A percentile compares a stretch with the other conserved stretches of the same genome.
These are phyloP conservation scores for Leccinum griseonigrum DNA, from an alignment of 1,284 basidiomycete genomes.

Conservation along the genomic window DNA sequence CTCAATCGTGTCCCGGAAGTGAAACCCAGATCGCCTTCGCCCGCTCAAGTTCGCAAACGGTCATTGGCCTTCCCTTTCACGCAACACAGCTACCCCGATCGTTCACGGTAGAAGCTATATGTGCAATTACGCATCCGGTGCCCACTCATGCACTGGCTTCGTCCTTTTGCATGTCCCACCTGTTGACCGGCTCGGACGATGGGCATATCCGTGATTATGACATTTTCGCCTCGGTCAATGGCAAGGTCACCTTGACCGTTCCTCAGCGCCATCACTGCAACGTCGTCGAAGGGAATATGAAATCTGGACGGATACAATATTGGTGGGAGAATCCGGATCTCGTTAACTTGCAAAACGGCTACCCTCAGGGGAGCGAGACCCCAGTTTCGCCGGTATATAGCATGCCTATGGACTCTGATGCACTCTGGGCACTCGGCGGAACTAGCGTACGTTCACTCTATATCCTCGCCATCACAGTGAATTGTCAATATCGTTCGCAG, in stretches of 20 bases:
- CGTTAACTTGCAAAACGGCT: slow-evolving; percentile 29
- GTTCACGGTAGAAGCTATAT: slow-evolving; percentile 89
- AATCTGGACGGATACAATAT: slow-evolving; percentile 80
- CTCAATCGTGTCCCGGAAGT: slow-evolving; percentile 31
- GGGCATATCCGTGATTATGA: slow-evolving; percentile 95
- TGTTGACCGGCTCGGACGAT: slow-evolving; percentile 90
- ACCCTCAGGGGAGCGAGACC: slow-evolving; percentile 43
- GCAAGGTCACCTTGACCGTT: slow-evolving; percentile 84
- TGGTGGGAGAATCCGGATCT: slow-evolving; percentile 84
- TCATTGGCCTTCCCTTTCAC: slow-evolving; percentile 36
- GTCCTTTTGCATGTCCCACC: slow-evolving; percentile 84
- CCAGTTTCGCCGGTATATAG: slow-evolving; percentile 78
- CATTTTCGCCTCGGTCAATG: slow-evolving; percentile 85
- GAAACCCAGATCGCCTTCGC: slow-evolving; percentile 57
- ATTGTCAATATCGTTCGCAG: slow-evolving; percentile 39
- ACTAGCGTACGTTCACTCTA: slow-evolving; percentile 60
- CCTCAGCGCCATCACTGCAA: slow-evolving; percentile 88
- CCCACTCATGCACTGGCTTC: slow-evolving; percentile 85
- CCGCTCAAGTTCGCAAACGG: slow-evolving; percentile 54
- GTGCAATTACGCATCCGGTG: slow-evolving; percentile 86
- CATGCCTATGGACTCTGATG: slow-evolving; percentile 86
- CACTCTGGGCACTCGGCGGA: slow-evolving; percentile 86
- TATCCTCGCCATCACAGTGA: slow-evolving; percentile 13
- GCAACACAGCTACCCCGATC: slow-evolving; percentile 44
- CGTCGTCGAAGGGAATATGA: slow-evolving; percentile 92